Evolutionary conservation across 371 early-diverging fungal species (phyloP).

Genomic region (Funneliformis caledonium): DNA sequence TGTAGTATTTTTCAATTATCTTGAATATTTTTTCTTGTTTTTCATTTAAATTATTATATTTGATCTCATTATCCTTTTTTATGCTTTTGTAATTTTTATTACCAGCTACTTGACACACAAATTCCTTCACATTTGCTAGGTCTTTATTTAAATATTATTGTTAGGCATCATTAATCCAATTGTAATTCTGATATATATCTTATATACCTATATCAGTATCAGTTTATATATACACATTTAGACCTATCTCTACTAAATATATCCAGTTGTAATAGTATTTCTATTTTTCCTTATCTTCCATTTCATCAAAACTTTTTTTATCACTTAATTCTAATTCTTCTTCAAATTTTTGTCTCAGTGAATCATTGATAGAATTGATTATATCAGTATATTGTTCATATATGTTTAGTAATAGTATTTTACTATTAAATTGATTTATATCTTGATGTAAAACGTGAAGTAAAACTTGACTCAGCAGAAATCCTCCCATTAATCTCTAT

Average conservation of each 20-base stretch:
- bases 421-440: too few species aligned
- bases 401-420: too few species aligned
- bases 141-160: not conserved
- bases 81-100: not conserved
- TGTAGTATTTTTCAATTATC: not conserved
- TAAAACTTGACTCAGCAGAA: too few species aligned
- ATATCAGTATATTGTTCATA: too few species aligned
- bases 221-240: not conserved
- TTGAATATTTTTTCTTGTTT: not conserved
- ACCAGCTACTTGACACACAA: not conserved
- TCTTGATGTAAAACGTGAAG: too few species aligned
- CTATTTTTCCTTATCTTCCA: too few species aligned
- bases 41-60: conserved; percentile 5
- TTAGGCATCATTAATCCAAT: not conserved
- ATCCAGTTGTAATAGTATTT: not conserved
- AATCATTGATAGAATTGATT: too few species aligned
- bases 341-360: too few species aligned
- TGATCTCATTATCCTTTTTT: not conserved
- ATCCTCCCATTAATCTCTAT: too few species aligned
- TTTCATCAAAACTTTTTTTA: too few species aligned
- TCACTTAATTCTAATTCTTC: too few species aligned
- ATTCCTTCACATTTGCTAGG: not conserved
- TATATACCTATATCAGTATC: not conserved
- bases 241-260: not conserved
- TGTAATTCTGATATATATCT: not conserved